These are phyloP conservation scores for Colletotrichum cuscutae DNA, from an alignment of 2,329 filamentous ascomycete species.

Conservation along the genomic window DNA sequence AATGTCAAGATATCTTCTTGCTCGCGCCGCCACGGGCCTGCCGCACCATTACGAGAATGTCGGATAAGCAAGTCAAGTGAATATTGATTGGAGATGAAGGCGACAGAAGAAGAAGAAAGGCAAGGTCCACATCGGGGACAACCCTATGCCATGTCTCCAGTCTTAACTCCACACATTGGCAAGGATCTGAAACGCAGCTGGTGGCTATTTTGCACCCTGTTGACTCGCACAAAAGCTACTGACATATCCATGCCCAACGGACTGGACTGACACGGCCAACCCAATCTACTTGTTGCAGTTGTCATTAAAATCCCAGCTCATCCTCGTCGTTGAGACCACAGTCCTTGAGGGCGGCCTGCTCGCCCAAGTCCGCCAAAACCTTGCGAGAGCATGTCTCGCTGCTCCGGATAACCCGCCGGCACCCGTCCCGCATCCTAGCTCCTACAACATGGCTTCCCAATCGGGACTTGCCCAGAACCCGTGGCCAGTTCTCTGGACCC, in stretches of 20 bases:
- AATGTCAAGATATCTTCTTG: neutral
- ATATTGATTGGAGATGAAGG: neutral
- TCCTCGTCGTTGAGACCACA: slow-evolving; percentile 13
- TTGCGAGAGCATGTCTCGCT: slow-evolving; percentile 10
- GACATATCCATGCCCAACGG: neutral
- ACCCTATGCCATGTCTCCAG: neutral
- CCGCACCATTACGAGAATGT: neutral
- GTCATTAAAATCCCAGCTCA: slow-evolving; percentile 25
- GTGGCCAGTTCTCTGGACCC: slow-evolving; percentile 9
- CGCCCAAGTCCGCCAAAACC: slow-evolving; percentile 3
- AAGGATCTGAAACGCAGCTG: slow-evolving; percentile 24
- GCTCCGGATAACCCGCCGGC: slow-evolving; percentile 9
- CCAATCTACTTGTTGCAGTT: slow-evolving; percentile 16
- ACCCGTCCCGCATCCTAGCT: neutral
- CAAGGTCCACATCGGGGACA: neutral
- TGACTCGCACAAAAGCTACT: neutral
- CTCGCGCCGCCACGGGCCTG: neutral
- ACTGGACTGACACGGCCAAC: neutral
- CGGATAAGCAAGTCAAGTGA: neutral
- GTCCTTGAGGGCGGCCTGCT: neutral
- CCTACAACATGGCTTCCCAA: neutral
- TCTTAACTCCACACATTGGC: slow-evolving; percentile 16
- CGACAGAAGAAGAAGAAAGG: neutral
- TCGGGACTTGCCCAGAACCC: neutral
- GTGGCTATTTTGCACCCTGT: neutral